Evolutionary conservation across 768 basidiomycete species (phyloP).

Genomic region (Cystofilobasidium ferigula): DNA sequence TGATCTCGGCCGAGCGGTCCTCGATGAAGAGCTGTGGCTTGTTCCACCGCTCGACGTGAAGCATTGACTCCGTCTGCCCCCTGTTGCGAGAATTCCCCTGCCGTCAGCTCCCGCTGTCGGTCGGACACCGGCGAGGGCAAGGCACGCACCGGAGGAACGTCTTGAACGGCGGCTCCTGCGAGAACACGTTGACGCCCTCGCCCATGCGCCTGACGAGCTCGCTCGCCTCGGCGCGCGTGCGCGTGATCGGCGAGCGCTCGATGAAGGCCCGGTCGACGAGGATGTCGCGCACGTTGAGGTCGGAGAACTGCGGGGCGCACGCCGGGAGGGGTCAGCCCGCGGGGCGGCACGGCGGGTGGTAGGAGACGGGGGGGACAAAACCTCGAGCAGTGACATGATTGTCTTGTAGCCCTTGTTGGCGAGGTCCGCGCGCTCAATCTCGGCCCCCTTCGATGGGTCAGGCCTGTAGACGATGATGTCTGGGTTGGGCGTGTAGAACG

Average conservation of each 20-base stretch:
- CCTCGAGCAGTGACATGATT: constrained; percentile 69
- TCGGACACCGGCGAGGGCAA: no score
- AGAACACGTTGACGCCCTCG: background rate
- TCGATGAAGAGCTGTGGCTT: constrained; percentile 8
- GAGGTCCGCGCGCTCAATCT: constrained; percentile 18
- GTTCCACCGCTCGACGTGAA: background rate
- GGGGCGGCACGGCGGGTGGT: background rate
- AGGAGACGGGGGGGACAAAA: constrained; percentile 35
- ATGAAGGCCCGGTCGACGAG: constrained; percentile 64
- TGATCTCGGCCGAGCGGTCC: constrained; percentile 15
- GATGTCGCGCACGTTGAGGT: constrained; percentile 64
- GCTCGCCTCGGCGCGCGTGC: constrained; percentile 56
- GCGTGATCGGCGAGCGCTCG: constrained; percentile 60
- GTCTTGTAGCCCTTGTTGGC: constrained; percentile 47
- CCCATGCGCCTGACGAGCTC: constrained; percentile 24
- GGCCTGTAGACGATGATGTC: constrained; percentile 19
- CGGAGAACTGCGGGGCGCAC: constrained; percentile 51
- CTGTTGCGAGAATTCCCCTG: background rate
- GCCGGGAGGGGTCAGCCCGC: no score
- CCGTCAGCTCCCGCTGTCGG: no score
- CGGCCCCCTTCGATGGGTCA: constrained; percentile 2
- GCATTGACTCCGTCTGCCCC: background rate
- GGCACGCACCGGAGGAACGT: constrained; percentile 7
- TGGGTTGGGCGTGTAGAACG: background rate
- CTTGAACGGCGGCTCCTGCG: constrained; percentile 11